Percentiles rank a stretch among this genome's conserved stretches.
These are phyloP conservation scores for Macadamia tetraphylla DNA, from an alignment of 164 flowering plant genomes.

Conservation along the genomic window DNA sequence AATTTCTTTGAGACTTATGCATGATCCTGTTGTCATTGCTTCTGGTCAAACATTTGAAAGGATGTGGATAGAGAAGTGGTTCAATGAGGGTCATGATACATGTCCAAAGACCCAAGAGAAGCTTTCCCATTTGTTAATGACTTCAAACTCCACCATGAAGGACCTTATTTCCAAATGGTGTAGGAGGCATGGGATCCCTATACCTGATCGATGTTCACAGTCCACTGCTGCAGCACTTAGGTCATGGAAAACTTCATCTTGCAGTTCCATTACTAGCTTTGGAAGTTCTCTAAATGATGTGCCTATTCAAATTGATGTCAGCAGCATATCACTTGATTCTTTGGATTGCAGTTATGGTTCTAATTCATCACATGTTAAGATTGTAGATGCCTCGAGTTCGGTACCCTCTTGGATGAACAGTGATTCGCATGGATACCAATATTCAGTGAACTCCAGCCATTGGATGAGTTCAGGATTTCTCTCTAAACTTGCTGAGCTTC, in stretches of 20 bases:
- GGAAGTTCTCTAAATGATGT: conserved; percentile 53
- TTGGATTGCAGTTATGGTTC: conserved; percentile 33
- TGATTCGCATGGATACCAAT: conserved; percentile 17
- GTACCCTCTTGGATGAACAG: conserved; percentile 8
- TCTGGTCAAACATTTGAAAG: conserved; percentile 89
- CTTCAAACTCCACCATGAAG: conserved; percentile 51
- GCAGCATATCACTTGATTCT: conserved; percentile 48
- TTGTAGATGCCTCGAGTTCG: conserved; percentile 11
- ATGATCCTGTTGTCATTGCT: conserved; percentile 79
- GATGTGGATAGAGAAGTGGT: conserved; percentile 76
- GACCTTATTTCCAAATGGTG: conserved; percentile 68
- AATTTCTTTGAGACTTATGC: conserved; percentile 63
- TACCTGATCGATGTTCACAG: conserved; percentile 22
- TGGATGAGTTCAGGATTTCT: conserved; percentile 18
- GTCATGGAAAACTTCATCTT: conserved; percentile 13
- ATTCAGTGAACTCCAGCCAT: conserved; percentile 5
- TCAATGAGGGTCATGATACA: conserved; percentile 65
- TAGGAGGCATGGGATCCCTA: conserved; percentile 20
- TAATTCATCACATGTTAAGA: conserved; percentile 24
- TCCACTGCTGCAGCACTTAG: conserved; percentile 12
- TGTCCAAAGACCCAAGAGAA: conserved; percentile 67
- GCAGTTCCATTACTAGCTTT: conserved; percentile 29
- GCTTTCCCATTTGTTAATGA: conserved; percentile 38
- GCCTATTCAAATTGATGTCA: conserved; percentile 39
- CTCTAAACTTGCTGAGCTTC: conserved; percentile 31